Conservation (phyloP, 2,329 filamentous ascomycete genomes). For the Ophiostoma ulmi region DNA sequence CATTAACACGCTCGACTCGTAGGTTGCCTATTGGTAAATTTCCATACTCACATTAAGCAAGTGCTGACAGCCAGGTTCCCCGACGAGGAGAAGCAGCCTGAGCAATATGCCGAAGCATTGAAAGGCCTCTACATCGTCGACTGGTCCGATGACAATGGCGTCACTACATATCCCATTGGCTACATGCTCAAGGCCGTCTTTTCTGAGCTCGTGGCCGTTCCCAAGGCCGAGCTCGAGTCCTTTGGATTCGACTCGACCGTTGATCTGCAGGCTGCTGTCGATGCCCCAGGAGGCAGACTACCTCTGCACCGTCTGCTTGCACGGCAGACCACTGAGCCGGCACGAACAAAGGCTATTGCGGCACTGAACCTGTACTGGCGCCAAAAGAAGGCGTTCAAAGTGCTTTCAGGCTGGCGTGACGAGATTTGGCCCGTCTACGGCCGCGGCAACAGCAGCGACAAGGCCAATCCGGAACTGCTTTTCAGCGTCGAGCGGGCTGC, state of each 20-base stretch:
- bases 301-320: constrained; percentile 58
- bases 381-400: constrained; percentile 62
- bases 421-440: constrained; percentile 77
- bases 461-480: constrained; percentile 48
- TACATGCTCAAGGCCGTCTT: constrained; percentile 52
- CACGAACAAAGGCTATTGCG: constrained; percentile 54
- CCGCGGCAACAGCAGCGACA: constrained; percentile 45
- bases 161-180: constrained; percentile 53
- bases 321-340: constrained; percentile 49
- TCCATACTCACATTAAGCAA: not conserved
- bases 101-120: constrained; percentile 50
- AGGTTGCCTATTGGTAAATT: constrained; percentile 20
- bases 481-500: constrained; percentile 75
- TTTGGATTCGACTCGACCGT: constrained; percentile 53
- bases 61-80: constrained; percentile 58
- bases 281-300: constrained; percentile 50
- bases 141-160: constrained; percentile 58
- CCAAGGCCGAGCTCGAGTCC: constrained; percentile 50
- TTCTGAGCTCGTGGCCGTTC: constrained; percentile 44
- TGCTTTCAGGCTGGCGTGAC: constrained; percentile 73
- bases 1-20: constrained; percentile 30
- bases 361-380: constrained; percentile 63
- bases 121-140: constrained; percentile 63
- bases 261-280: constrained; percentile 18
- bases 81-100: constrained; percentile 59